Evolutionary conservation across 2,329 filamentous ascomycete species (phyloP).

Genomic region (Aciculosporium take): DNA sequence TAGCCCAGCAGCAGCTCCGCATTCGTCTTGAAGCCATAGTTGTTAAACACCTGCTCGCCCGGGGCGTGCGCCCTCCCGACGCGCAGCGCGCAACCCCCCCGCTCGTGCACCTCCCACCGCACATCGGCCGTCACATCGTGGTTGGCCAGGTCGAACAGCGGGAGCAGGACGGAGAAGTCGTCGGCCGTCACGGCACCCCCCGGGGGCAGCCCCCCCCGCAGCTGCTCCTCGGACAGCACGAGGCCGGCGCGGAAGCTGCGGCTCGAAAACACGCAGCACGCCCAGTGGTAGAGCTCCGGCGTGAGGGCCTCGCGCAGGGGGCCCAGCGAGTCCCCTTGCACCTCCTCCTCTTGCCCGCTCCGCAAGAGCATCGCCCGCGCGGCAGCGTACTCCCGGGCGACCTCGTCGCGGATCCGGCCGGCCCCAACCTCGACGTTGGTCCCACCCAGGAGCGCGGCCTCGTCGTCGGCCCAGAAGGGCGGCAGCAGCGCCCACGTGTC

Average conservation of each 20-base stretch:
- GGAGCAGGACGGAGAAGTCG: constrained; percentile 54
- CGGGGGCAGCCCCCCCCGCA: constrained; percentile 13
- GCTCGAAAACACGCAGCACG: constrained; percentile 49
- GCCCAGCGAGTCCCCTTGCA: too few species aligned
- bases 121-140: constrained; percentile 48
- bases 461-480: constrained; percentile 48
- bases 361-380: constrained; percentile 25
- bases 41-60: constrained; percentile 50
- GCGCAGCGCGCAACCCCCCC: constrained; percentile 26
- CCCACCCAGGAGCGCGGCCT: constrained; percentile 41
- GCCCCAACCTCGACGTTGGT: constrained; percentile 38
- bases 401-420: constrained; percentile 29
- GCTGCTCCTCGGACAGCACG: constrained; percentile 28
- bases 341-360: constrained; percentile 11
- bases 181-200: constrained; percentile 29
- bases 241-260: constrained; percentile 49
- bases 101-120: constrained; percentile 38
- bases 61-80: constrained; percentile 28
- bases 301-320: constrained; percentile 24
- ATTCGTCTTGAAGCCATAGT: constrained; percentile 62
- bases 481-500: constrained; percentile 41
- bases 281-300: constrained; percentile 45
- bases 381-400: constrained; percentile 32
- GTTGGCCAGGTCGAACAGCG: constrained; percentile 58
- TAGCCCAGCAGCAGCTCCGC: constrained; percentile 53